A percentile compares a stretch with the other conserved stretches of the same genome.
phyloP scores from a whole-genome alignment of 75 land plant species.

The Selaginella tamariscina region DNA sequence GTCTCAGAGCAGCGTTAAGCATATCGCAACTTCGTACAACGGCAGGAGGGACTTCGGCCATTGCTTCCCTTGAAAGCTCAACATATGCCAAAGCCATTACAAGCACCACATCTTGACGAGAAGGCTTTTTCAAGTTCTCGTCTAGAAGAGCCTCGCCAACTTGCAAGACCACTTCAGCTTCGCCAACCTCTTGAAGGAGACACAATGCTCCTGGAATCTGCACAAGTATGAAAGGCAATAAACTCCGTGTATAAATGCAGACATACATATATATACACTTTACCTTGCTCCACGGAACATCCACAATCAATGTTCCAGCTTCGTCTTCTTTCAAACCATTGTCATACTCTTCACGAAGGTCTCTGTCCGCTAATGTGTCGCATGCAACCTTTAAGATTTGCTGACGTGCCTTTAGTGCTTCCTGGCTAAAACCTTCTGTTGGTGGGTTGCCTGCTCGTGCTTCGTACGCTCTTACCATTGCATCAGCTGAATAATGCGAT shows the following conservation, averaged over 20 bases:
- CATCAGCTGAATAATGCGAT: slow-evolving; percentile 61
- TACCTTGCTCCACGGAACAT: slow-evolving; percentile 86
- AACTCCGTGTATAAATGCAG: not conserved
- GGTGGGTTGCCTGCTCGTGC: slow-evolving; percentile 62
- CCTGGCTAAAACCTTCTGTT: slow-evolving; percentile 58
- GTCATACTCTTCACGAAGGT: slow-evolving; percentile 52
- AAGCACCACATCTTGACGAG: slow-evolving; percentile 76
- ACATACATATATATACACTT: not conserved
- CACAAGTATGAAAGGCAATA: slow-evolving; percentile 6
- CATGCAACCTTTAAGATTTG: slow-evolving; percentile 74
- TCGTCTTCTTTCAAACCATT: slow-evolving; percentile 53
- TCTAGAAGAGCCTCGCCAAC: slow-evolving; percentile 53
- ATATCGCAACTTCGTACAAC: slow-evolving; percentile 56
- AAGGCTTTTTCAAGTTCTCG: slow-evolving; percentile 45
- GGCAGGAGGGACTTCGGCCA: slow-evolving; percentile 75
- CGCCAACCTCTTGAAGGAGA: slow-evolving; percentile 77
- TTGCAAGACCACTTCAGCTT: slow-evolving; percentile 51
- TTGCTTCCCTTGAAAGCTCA: slow-evolving; percentile 80
- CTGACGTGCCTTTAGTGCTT: slow-evolving; percentile 57
- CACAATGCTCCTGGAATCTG: slow-evolving; percentile 88
- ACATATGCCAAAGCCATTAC: slow-evolving; percentile 89
- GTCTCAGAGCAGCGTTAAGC: slow-evolving; percentile 70
- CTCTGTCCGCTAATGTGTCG: slow-evolving; percentile 54
- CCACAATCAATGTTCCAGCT: slow-evolving; percentile 44
- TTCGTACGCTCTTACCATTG: slow-evolving; percentile 61